Percentiles rank a stretch among this genome's conserved stretches.
These are phyloP conservation scores for Apiosordaria backusii DNA, from an alignment of 495 filamentous ascomycete species.

Conservation along the genomic window DNA sequence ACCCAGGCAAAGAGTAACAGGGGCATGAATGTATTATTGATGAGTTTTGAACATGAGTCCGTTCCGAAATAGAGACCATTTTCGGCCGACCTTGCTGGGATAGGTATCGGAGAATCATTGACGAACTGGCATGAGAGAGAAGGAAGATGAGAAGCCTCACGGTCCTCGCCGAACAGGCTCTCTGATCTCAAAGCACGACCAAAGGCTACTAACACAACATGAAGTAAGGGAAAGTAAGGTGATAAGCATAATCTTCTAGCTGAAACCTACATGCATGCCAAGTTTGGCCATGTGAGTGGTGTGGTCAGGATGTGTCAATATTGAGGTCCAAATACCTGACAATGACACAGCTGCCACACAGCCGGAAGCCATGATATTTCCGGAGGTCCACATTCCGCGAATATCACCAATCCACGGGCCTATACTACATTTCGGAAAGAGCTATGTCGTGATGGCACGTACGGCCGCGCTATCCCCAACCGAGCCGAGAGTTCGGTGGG, in stretches of 20 bases:
- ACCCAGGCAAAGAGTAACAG: neutral
- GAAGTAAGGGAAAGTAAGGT: neutral
- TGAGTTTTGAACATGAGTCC: too few species aligned
- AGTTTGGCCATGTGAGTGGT: neutral
- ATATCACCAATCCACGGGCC: too few species aligned
- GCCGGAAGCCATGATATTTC: neutral
- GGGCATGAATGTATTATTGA: too few species aligned
- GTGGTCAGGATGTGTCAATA: neutral
- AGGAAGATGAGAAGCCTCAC: neutral
- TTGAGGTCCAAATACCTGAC: neutral
- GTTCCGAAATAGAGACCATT: too few species aligned
- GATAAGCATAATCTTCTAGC: neutral
- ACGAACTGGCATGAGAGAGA: too few species aligned
- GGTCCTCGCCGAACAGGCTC: too few species aligned
- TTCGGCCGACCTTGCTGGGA: too few species aligned
- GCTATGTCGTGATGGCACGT: neutral
- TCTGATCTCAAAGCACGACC: neutral
- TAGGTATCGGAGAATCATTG: too few species aligned
- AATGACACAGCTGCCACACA: neutral
- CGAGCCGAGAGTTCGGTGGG: constrained; percentile 9
- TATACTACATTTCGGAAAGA: neutral
- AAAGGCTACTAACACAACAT: neutral
- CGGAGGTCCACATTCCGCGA: neutral
- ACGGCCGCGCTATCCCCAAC: constrained; percentile 10
- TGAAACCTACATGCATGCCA: neutral